Percentiles rank a stretch among this genome's conserved stretches.
Conservation (phyloP, 2,329 filamentous ascomycete species). For the Microascus cirrosus region DNA sequence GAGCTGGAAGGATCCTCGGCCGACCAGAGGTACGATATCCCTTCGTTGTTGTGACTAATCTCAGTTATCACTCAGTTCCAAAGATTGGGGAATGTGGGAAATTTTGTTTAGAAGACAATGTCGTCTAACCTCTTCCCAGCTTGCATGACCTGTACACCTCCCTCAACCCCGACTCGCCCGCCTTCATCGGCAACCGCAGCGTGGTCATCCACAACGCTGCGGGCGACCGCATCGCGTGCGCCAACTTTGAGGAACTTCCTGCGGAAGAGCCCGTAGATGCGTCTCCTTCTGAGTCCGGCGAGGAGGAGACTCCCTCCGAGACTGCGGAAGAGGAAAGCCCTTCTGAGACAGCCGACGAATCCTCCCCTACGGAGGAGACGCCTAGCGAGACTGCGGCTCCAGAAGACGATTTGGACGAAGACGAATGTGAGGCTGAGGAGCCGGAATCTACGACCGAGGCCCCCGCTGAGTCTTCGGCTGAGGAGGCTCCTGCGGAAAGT, state of each 20-base stretch:
- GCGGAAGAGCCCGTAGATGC: background rate
- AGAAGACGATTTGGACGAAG: background rate
- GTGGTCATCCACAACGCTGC: constrained; percentile 30
- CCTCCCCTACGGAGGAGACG: background rate
- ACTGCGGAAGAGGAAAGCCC: background rate
- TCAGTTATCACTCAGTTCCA: no score
- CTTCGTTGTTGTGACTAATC: background rate
- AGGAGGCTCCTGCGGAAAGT: no score
- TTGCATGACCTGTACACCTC: constrained; percentile 31
- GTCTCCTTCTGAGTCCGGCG: background rate
- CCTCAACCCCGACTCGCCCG: constrained; percentile 21
- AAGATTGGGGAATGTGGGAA: no score
- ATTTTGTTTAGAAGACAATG: no score
- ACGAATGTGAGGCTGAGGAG: background rate
- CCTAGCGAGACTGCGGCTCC: background rate
- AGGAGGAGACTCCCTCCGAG: background rate
- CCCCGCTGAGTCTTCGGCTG: background rate
- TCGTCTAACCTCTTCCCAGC: constrained; percentile 7
- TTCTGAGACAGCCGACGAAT: background rate
- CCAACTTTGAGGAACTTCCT: constrained; percentile 18
- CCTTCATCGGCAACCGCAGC: constrained; percentile 34
- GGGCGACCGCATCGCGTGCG: constrained; percentile 27
- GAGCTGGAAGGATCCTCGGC: constrained; percentile 21
- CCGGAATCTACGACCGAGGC: background rate
- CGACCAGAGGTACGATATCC: constrained; percentile 11